Evolutionary conservation across 1,284 basidiomycete genomes (phyloP), one percentile per base, ranked within the genome.

Genomic region (Trametes pubescens): DNA sequence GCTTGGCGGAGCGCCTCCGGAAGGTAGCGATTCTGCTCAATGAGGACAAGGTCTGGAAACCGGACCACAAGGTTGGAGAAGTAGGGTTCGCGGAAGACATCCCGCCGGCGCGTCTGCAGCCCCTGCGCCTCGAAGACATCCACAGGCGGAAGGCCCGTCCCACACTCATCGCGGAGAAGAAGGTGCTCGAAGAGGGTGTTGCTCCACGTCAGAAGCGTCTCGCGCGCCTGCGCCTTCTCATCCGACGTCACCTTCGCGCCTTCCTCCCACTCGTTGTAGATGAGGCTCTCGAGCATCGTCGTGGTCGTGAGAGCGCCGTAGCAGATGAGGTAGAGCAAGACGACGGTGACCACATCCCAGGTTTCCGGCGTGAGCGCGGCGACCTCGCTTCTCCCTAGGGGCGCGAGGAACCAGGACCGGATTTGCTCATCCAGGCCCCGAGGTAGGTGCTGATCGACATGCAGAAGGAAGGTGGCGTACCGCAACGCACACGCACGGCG

Each of bases 401-500:
- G 40, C 40, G 88, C 88, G 1, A 82, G 72, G 59, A 92, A 86
- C 92, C 92, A 94, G 59, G 79, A 78, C 22, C 88, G 78, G 10
- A 92, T 84, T 62, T 89, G 85, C 21, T 80, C 79, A 68, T 93
- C 88, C 43, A 93, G 82, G 3, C 90, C 90, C 22, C 81, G 76
- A 0, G 91, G 86, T 16, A 92, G 81, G 71, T 92, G 90, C 64
- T 90, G 85, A 68, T 93, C 89, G 55, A 93, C 81, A 63, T 90
- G 84, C 70, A 86, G 81, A 22, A 94, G 78, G 71, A 94, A 92
- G 13, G 78, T 76, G 4, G 85, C 89, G 71, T 91, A 94, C 48
- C 86, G 82, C 34, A 88, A 69, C 9, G 88, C 86, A 69, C 84
- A 86, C 38, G 77, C 76, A 58, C 80, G 78, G 13, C 84, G 84